phyloP scores from a whole-genome alignment of 208 protist species.

The Leishmania guyanensis region DNA sequence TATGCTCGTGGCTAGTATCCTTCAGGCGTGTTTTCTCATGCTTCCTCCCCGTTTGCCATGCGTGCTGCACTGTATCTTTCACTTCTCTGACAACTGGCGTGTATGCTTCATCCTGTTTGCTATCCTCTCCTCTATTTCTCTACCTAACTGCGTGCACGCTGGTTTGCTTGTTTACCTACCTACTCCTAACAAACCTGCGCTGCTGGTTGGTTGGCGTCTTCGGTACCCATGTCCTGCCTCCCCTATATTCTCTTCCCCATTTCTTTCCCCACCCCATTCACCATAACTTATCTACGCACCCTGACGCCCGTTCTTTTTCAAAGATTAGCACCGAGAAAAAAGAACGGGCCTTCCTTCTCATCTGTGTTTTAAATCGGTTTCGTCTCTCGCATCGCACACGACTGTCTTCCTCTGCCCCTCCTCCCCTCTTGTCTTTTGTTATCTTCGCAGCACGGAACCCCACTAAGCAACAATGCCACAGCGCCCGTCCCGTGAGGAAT shows the following conservation, averaged over 20 bases:
- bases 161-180: not conserved
- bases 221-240: not conserved
- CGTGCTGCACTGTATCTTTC: not conserved
- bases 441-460: not conserved
- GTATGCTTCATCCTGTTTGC: not conserved
- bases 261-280: no score
- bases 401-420: not conserved
- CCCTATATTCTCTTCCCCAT: no score
- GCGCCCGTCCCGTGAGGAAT: conserved; percentile 72
- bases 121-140: not conserved
- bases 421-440: not conserved
- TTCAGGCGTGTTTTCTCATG: not conserved
- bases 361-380: not conserved
- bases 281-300: not conserved
- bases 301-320: not conserved
- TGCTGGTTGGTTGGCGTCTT: not conserved
- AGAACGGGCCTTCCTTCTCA: conserved; percentile 10
- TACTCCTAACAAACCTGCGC: not conserved
- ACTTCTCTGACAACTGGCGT: not conserved
- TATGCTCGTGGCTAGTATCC: not conserved
- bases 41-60: not conserved
- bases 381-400: conserved; percentile 6
- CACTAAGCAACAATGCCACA: conserved; percentile 33
- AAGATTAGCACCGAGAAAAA: conserved; percentile 5
- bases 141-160: not conserved